phyloP scores from a whole-genome alignment of 495 filamentous ascomycete genomes.

The Aeminium ludgeri region DNA sequence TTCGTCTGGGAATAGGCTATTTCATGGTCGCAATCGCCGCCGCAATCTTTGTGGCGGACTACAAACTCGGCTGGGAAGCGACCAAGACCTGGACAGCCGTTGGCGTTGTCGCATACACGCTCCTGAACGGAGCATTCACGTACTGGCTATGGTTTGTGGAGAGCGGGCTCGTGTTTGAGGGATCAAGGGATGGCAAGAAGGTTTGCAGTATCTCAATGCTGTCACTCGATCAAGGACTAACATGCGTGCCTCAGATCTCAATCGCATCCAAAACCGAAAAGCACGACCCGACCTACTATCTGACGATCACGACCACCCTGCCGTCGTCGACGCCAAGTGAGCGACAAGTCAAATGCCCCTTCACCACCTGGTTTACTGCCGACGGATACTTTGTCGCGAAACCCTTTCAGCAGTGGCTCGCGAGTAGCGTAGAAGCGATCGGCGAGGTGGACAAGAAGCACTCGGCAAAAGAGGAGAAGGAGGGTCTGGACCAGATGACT shows the following conservation, averaged over 20 bases:
- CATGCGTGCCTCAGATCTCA: slow-evolving; percentile 36
- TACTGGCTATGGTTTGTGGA: slow-evolving; percentile 80
- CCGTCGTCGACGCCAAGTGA: slow-evolving; percentile 24
- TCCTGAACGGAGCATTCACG: slow-evolving; percentile 62
- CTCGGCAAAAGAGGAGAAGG: slow-evolving; percentile 19
- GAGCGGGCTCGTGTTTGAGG: slow-evolving; percentile 62
- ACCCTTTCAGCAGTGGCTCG: slow-evolving; percentile 72
- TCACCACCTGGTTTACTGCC: slow-evolving; percentile 72
- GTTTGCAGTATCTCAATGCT: slow-evolving; percentile 20
- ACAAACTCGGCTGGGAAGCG: slow-evolving; percentile 69
- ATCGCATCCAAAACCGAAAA: slow-evolving; percentile 52
- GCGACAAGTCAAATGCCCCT: slow-evolving; percentile 45
- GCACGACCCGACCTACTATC: slow-evolving; percentile 58
- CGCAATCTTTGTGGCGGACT: slow-evolving; percentile 78
- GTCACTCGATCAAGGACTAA: neutral
- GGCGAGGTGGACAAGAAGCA: slow-evolving; percentile 48
- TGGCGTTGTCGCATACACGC: slow-evolving; percentile 63
- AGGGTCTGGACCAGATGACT: slow-evolving; percentile 1
- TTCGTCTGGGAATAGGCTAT: slow-evolving; percentile 72
- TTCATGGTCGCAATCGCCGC: slow-evolving; percentile 61
- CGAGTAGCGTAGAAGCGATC: slow-evolving; percentile 48
- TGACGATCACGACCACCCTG: slow-evolving; percentile 41
- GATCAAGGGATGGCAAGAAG: slow-evolving; percentile 39
- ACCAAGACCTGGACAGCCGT: slow-evolving; percentile 59
- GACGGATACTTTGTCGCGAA: slow-evolving; percentile 66